Conservation (phyloP, 1,284 basidiomycete species). For the Microbotryomycetes sp. region DNA sequence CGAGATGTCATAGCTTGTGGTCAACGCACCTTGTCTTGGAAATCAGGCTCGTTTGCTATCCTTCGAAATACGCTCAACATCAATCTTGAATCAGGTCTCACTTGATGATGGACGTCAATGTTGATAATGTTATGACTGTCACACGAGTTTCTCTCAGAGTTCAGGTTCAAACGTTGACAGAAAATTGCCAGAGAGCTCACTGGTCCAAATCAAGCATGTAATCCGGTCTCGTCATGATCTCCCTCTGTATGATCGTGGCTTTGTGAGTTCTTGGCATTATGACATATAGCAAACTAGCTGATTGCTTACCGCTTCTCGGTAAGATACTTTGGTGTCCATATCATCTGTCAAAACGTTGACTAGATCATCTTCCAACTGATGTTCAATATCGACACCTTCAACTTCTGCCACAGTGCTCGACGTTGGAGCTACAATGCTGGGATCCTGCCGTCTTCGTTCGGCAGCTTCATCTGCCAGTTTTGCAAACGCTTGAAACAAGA, state of each 20-base stretch:
- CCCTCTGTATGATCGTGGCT: constrained; percentile 3
- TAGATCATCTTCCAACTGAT: constrained; percentile 18
- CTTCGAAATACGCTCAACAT: constrained; percentile 34
- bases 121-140: constrained; percentile 24
- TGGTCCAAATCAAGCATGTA: constrained; percentile 33
- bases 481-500: constrained; percentile 36
- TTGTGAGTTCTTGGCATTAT: no score
- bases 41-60: constrained; percentile 30
- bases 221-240: constrained; percentile 36
- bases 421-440: neutral
- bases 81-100: constrained; percentile 34
- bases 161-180: constrained; percentile 11
- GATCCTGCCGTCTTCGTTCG: constrained; percentile 3
- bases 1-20: neutral
- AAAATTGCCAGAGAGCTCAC: neutral
- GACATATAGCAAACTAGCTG: no score
- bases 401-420: neutral
- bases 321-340: constrained; percentile 25
- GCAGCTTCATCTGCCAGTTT: constrained; percentile 26
- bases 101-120: constrained; percentile 25
- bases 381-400: neutral
- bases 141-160: constrained; percentile 13
- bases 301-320: constrained; percentile 24
- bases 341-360: constrained; percentile 17
- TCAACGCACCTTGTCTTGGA: constrained; percentile 30